phyloP scores from a whole-genome alignment of 768 basidiomycete genomes.

The Termitomyces bulborhizus region DNA sequence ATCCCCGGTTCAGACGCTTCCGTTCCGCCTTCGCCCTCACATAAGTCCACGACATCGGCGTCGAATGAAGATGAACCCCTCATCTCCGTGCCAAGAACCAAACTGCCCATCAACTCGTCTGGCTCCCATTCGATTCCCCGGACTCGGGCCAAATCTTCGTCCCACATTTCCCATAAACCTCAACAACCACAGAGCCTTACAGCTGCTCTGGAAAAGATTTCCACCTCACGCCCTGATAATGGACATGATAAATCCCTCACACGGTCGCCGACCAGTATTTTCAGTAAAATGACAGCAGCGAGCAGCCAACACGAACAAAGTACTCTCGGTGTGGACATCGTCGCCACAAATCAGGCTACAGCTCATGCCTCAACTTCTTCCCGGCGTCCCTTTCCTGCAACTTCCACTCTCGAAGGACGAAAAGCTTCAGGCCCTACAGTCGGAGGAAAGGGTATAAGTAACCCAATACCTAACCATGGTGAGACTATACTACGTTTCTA shows the following conservation, averaged over 20 bases:
- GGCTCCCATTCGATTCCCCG: conserved; percentile 37
- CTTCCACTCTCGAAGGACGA: conserved; percentile 26
- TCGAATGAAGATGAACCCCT: conserved; percentile 24
- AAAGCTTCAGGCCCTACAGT: conserved; percentile 36
- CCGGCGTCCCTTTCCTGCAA: conserved; percentile 34
- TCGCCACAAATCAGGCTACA: conserved; percentile 19
- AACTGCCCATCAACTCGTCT: conserved; percentile 13
- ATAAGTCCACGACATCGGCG: conserved; percentile 30
- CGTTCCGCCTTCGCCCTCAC: conserved; percentile 45
- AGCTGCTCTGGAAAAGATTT: conserved; percentile 65
- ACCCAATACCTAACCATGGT: conserved; percentile 69
- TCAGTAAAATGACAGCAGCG: conserved; percentile 17
- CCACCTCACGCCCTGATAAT: conserved; percentile 36
- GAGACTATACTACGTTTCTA: conserved; percentile 14
- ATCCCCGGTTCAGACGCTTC: conserved; percentile 69
- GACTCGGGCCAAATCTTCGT: conserved; percentile 45
- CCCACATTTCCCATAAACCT: conserved; percentile 47
- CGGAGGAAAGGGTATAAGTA: conserved; percentile 62
- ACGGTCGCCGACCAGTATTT: conserved; percentile 19
- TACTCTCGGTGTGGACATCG: conserved; percentile 18
- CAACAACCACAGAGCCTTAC: conserved; percentile 65
- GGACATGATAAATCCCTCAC: conserved; percentile 22
- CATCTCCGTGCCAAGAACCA: conserved; percentile 28
- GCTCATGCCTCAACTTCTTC: conserved; percentile 34
- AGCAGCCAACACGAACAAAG: conserved; percentile 14